Percentiles rank a stretch among this genome's conserved stretches.
Conservation (phyloP, 2,329 filamentous ascomycete species). For the Monosporascus ibericus region DNA sequence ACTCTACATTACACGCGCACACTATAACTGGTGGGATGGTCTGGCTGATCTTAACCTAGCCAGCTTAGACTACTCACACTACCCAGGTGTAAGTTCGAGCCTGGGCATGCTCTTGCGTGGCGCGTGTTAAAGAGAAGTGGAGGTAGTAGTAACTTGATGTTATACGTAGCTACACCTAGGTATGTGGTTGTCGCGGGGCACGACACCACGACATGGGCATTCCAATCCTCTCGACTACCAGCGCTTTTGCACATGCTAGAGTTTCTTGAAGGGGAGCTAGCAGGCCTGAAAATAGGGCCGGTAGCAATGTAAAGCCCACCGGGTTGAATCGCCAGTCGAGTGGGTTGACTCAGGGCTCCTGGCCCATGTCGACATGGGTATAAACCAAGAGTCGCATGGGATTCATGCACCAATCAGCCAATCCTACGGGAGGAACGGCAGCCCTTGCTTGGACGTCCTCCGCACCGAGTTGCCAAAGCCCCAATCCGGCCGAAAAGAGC, state of each 20-base stretch:
- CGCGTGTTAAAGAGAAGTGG: not conserved
- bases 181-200: not conserved
- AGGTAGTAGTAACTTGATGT: not conserved
- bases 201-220: not conserved
- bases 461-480: not conserved
- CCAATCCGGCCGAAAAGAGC: not conserved
- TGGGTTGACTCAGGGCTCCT: no score
- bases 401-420: not conserved
- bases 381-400: not conserved
- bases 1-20: not conserved
- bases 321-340: no score
- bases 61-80: no score
- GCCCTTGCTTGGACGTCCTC: not conserved
- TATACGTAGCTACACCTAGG: no score
- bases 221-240: no score
- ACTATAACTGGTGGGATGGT: not conserved
- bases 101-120: no score
- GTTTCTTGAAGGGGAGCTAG: not conserved
- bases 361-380: not conserved
- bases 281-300: not conserved
- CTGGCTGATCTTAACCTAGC: not conserved
- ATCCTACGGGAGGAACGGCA: not conserved
- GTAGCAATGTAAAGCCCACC: not conserved
- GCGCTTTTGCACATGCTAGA: not conserved
- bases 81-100: no score